A percentile compares a stretch with the other conserved stretches of the same genome.
Conservation (phyloP, 306 rosid genomes). For the Bauhinia variegata region DNA sequence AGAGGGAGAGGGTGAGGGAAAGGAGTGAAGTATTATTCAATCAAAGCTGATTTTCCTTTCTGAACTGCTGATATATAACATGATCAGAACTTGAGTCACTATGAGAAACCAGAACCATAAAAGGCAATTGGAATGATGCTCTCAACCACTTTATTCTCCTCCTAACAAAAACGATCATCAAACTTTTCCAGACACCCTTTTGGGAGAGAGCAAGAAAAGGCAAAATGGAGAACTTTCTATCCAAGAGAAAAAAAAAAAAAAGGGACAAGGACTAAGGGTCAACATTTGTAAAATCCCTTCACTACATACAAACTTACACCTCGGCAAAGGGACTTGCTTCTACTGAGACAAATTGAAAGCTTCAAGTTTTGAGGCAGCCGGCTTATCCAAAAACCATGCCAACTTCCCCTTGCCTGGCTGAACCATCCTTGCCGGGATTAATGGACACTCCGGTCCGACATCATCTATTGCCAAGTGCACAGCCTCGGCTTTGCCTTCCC, state of each 20-base stretch:
- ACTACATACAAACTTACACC: constrained; percentile 69
- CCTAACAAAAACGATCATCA: constrained; percentile 52
- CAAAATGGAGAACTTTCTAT: constrained; percentile 47
- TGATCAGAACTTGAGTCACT: constrained; percentile 36
- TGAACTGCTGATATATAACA: constrained; percentile 44
- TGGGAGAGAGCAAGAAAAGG: constrained; percentile 46
- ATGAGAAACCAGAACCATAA: constrained; percentile 33
- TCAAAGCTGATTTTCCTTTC: not conserved
- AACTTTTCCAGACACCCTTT: constrained; percentile 52
- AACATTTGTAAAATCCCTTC: constrained; percentile 49
- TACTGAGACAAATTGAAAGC: constrained; percentile 57
- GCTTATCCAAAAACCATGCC: constrained; percentile 91
- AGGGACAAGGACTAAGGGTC: constrained; percentile 42
- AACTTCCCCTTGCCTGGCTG: constrained; percentile 78
- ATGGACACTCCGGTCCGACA: constrained; percentile 49
- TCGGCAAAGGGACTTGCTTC: constrained; percentile 39
- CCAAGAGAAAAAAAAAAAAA: too few species aligned
- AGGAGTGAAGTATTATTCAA: constrained; percentile 1
- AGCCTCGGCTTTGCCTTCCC: constrained; percentile 78
- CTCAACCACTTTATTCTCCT: constrained; percentile 55
- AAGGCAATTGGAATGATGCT: constrained; percentile 41
- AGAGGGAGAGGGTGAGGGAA: constrained; percentile 20
- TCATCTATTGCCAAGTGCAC: constrained; percentile 70
- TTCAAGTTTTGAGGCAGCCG: constrained; percentile 83
- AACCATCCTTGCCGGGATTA: constrained; percentile 76